Evolutionary conservation across 176 grass and related monocot genomes (phyloP).

Genomic region (Carex scoparia): DNA sequence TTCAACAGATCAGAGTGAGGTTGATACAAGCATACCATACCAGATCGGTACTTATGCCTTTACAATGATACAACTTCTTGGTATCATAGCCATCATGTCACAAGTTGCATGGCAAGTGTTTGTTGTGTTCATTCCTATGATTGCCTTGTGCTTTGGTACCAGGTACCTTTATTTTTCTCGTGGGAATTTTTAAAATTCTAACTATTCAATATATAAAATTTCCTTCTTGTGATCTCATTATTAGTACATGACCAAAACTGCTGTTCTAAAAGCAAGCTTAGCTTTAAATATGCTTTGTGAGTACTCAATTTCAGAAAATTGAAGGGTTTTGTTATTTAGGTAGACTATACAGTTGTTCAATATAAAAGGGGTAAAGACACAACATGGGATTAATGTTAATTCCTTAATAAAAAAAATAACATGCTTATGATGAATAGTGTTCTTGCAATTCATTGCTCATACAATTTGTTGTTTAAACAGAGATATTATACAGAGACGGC

Average conservation of each 20-base stretch:
- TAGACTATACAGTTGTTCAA: background rate
- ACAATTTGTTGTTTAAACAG: conserved; percentile 34
- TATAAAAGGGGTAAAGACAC: background rate
- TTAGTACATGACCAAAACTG: background rate
- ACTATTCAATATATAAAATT: background rate
- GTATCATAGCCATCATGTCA: conserved; percentile 87
- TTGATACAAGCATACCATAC: conserved; percentile 49
- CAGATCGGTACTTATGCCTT: conserved; percentile 51
- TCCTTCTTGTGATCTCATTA: background rate
- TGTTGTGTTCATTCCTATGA: conserved; percentile 67
- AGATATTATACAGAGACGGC: conserved; percentile 74
- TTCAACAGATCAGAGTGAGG: conserved; percentile 71
- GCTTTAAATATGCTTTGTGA: too few species aligned
- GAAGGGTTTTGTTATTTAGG: background rate
- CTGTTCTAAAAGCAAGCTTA: background rate
- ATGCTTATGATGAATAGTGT: background rate
- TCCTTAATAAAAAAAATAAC: background rate
- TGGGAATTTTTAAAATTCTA: background rate
- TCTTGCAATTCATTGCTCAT: background rate
- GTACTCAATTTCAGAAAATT: background rate
- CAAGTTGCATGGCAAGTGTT: conserved; percentile 89
- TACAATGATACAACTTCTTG: conserved; percentile 62
- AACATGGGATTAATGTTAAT: background rate
- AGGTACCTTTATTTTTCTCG: conserved; percentile 34
- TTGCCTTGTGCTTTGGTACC: conserved; percentile 63